Percentiles rank a stretch among this genome's conserved stretches.
These are phyloP conservation scores for Fusarium penzigii DNA, from an alignment of 2,329 filamentous ascomycete genomes.

Conservation along the genomic window DNA sequence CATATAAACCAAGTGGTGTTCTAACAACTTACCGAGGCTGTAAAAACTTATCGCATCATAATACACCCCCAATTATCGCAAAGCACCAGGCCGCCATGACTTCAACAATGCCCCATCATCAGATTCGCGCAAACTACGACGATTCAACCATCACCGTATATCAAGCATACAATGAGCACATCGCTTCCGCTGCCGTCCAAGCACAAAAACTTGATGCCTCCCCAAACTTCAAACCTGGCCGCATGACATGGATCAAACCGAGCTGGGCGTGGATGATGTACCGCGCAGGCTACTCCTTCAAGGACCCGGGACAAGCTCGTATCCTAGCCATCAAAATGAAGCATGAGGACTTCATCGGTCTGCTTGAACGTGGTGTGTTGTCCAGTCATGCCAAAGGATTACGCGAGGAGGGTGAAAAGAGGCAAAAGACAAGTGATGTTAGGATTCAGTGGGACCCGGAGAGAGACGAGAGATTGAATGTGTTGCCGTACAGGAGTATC, in stretches of 20 bases:
- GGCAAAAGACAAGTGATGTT: slow-evolving; percentile 40
- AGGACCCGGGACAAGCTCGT: slow-evolving; percentile 53
- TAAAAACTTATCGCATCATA: neutral
- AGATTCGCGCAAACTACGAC: slow-evolving; percentile 55
- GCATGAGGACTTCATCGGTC: slow-evolving; percentile 48
- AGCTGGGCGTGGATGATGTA: slow-evolving; percentile 67
- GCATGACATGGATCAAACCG: slow-evolving; percentile 69
- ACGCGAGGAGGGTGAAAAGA: slow-evolving; percentile 9
- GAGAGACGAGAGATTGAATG: slow-evolving; percentile 45
- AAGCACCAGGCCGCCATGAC: slow-evolving; percentile 14
- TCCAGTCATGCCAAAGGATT: slow-evolving; percentile 27
- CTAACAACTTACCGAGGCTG: too few species aligned
- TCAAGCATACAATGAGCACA: slow-evolving; percentile 58
- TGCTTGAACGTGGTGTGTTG: slow-evolving; percentile 43
- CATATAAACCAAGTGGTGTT: neutral
- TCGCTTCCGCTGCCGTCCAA: slow-evolving; percentile 53
- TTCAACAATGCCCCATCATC: slow-evolving; percentile 34
- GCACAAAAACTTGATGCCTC: slow-evolving; percentile 54
- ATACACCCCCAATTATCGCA: too few species aligned
- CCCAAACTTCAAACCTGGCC: slow-evolving; percentile 49
- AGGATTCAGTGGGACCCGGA: slow-evolving; percentile 68
- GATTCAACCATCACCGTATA: slow-evolving; percentile 58
- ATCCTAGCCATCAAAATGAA: slow-evolving; percentile 60
- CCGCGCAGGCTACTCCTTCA: slow-evolving; percentile 60
- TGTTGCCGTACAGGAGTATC: slow-evolving; percentile 54